Evolutionary conservation across 106 monocot species (phyloP), one percentile per base, ranked within the genome.

Genomic region (Platanthera guangdongensis): DNA sequence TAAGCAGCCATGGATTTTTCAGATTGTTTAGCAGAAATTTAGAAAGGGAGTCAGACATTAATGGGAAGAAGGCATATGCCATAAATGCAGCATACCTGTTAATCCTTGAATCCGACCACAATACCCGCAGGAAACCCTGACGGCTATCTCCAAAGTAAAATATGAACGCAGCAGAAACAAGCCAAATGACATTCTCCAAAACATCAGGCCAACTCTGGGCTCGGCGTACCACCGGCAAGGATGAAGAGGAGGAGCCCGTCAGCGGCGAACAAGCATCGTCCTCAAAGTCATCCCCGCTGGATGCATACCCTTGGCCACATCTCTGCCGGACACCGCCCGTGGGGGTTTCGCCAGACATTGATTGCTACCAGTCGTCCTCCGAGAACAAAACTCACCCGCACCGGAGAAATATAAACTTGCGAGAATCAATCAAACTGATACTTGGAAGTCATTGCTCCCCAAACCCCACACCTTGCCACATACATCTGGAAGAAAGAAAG

Each of bases 121-220:
- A 73, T 14, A 82, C 7, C 46, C 63, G 57, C 9, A 82, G 18
- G 70, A 82, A 48, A 72, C 77, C 77, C 62, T 45, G 57, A 19
- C 54, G 15, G 57, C 77, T 18, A 77, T 82, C 82, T 5, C 82
- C 82, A 65, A 21, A 82, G 53, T 82, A 82, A 60, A 82, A 47
- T 25, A 73, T 77, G 59, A 82, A 52, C 30, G 50, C 64, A 1
- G 77, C 77, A 52, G 71, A 82, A 12, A 22, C 5, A 5, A 82
- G 45, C 82, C 82, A 82, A 18, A 47, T 21, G 6, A 77, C 25
- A 18, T 77, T 77, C 77, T 77, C 77, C 32, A 65, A 6, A n/a
- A 45, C 77, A 30, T 77, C 72, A 15, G 13, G 10, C 82, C 82
- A 77, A 32, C 48, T 64, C 51, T 51, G 21, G 8, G 82, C 63